phyloP scores from a whole-genome alignment of 306 rosid species.

The Prunus fruticosa region DNA sequence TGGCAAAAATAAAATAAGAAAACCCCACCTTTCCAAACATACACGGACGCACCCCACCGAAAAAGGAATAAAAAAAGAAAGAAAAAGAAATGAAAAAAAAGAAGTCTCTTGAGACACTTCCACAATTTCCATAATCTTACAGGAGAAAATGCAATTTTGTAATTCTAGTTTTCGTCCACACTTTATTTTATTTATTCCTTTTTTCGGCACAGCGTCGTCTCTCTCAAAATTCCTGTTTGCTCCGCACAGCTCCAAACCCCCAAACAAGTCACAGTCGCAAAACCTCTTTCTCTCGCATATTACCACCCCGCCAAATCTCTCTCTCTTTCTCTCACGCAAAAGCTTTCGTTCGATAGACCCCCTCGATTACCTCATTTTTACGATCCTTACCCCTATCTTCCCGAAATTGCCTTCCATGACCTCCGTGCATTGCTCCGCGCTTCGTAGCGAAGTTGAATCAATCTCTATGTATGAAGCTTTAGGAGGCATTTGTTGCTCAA shows the following conservation, averaged over 20 bases:
- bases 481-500: conserved; percentile 17
- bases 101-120: neutral
- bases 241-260: conserved; percentile 26
- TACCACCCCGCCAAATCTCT: neutral
- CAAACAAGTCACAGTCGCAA: conserved; percentile 25
- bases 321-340: neutral
- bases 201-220: conserved; percentile 22
- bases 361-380: conserved; percentile 9
- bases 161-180: conserved; percentile 5
- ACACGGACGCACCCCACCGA: neutral
- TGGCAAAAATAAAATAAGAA: neutral
- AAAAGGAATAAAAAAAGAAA: no score
- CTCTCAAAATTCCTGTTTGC: conserved; percentile 25
- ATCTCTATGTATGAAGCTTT: conserved; percentile 22
- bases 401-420: conserved; percentile 23
- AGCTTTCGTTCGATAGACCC: neutral
- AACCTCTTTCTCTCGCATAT: conserved; percentile 22
- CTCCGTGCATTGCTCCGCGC: conserved; percentile 10
- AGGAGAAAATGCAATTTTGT: conserved; percentile 8
- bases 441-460: conserved; percentile 14
- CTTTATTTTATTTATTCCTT: neutral
- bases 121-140: neutral
- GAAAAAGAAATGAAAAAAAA: neutral
- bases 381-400: conserved; percentile 34
- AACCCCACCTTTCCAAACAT: neutral